phyloP scores from a whole-genome alignment of 2,329 filamentous ascomycete species.

The Trichoderma sp. region DNA sequence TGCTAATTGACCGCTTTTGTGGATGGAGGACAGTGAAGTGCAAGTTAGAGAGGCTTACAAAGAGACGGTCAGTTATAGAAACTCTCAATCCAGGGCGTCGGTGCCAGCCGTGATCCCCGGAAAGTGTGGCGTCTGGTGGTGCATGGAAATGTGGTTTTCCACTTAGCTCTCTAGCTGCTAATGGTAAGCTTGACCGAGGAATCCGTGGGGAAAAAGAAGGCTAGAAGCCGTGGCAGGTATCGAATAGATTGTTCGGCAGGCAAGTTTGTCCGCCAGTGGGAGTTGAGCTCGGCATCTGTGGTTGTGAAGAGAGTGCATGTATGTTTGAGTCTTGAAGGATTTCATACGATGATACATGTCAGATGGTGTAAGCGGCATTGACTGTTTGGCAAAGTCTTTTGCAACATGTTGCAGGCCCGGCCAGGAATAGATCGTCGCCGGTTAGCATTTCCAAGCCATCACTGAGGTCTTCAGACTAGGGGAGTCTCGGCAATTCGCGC shows the following conservation, averaged over 20 bases:
- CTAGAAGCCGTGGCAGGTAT: not conserved
- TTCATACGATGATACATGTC: not conserved
- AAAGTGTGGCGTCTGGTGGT: not conserved
- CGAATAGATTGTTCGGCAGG: not conserved
- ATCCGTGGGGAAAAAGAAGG: not conserved
- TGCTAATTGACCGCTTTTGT: not conserved
- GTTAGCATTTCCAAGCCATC: not conserved
- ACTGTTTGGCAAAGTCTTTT: not conserved
- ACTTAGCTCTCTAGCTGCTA: not conserved
- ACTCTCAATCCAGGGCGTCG: not conserved
- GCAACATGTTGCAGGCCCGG: not conserved
- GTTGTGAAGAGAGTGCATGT: not conserved
- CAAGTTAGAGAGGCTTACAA: not conserved
- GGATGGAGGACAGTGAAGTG: not conserved
- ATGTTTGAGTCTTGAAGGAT: not conserved
- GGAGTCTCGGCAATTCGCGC: constrained; percentile 6
- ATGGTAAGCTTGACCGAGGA: not conserved
- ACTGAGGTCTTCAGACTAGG: not conserved
- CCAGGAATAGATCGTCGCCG: not conserved
- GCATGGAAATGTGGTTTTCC: not conserved
- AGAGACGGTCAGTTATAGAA: not conserved
- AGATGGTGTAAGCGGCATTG: not conserved
- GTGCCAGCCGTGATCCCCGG: not conserved
- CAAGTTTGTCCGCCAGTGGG: not conserved
- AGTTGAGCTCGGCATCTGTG: not conserved